These are phyloP conservation scores for Medicago lupulina DNA, from an alignment of 306 rosid species.

Conservation along the genomic window DNA sequence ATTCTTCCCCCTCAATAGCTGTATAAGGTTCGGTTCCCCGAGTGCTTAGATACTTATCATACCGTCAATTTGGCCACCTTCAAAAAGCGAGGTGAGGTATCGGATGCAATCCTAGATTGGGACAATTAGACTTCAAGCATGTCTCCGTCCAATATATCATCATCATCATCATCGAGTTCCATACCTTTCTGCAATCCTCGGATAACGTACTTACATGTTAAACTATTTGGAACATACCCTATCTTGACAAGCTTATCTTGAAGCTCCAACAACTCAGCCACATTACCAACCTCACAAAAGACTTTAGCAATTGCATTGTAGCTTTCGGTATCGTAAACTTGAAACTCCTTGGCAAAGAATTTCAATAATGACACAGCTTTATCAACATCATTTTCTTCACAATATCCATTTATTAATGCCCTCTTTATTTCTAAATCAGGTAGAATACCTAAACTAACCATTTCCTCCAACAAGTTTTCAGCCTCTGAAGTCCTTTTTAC, in stretches of 20 bases:
- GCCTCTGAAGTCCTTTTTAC: constrained; percentile 60
- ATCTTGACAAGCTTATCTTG: constrained; percentile 72
- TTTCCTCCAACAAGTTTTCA: constrained; percentile 67
- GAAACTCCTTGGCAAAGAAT: constrained; percentile 64
- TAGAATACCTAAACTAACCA: constrained; percentile 56
- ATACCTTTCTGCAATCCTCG: constrained; percentile 63
- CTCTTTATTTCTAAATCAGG: constrained; percentile 64
- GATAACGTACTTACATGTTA: constrained; percentile 71
- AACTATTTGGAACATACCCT: constrained; percentile 74
- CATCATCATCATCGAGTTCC: constrained; percentile 35
- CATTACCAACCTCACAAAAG: constrained; percentile 59
- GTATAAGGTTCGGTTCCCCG: neutral
- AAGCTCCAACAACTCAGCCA: constrained; percentile 67
- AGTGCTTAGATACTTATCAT: constrained; percentile 31
- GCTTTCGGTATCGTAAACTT: constrained; percentile 71
- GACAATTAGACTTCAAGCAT: constrained; percentile 20
- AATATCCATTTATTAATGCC: constrained; percentile 64
- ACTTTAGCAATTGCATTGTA: constrained; percentile 67
- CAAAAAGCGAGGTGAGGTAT: constrained; percentile 36
- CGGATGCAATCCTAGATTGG: neutral
- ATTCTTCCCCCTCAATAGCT: neutral
- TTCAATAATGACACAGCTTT: constrained; percentile 71
- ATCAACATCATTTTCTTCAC: constrained; percentile 58
- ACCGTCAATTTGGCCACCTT: constrained; percentile 81
- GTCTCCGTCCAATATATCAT: constrained; percentile 14